Conservation (phyloP, 2,329 filamentous ascomycete genomes). For the Exophiala sp. region DNA sequence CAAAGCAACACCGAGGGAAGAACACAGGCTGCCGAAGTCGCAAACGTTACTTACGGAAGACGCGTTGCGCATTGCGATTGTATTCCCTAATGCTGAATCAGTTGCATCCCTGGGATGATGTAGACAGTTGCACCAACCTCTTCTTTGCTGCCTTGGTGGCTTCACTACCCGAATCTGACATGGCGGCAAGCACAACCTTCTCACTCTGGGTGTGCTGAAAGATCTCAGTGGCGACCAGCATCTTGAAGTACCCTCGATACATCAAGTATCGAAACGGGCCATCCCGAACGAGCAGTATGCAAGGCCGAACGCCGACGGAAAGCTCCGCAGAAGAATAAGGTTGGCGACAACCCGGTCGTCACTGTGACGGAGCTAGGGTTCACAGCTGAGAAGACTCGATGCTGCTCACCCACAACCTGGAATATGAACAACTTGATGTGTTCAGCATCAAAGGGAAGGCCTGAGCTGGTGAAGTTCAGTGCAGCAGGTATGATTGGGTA, state of each 20-base stretch:
- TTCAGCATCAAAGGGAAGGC: constrained; percentile 16
- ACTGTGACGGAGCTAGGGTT: constrained; percentile 7
- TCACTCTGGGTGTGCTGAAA: constrained; percentile 20
- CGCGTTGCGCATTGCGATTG: constrained; percentile 42
- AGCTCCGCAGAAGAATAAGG: constrained; percentile 20
- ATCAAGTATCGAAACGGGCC: constrained; percentile 11
- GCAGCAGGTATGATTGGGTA: constrained; percentile 20
- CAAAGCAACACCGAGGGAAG: constrained; percentile 1
- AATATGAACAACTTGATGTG: constrained; percentile 11
- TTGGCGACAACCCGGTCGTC: constrained; percentile 10
- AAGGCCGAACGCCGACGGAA: constrained; percentile 16
- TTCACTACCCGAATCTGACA: constrained; percentile 32
- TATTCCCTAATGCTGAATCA: constrained; percentile 29
- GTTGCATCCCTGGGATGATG: neutral
- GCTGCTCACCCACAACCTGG: too few species aligned
- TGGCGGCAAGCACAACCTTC: constrained; percentile 20
- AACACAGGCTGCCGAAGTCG: constrained; percentile 2
- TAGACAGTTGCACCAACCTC: constrained; percentile 19
- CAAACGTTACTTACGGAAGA: constrained; percentile 37
- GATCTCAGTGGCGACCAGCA: constrained; percentile 27
- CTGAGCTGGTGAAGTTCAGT: constrained; percentile 7
- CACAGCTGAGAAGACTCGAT: constrained; percentile 16
- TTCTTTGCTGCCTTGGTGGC: constrained; percentile 31
- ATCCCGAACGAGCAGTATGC: constrained; percentile 16
- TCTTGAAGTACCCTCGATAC: constrained; percentile 27